These are phyloP conservation scores for Sporothrix pallida DNA, from an alignment of 2,329 filamentous ascomycete genomes.

Conservation along the genomic window DNA sequence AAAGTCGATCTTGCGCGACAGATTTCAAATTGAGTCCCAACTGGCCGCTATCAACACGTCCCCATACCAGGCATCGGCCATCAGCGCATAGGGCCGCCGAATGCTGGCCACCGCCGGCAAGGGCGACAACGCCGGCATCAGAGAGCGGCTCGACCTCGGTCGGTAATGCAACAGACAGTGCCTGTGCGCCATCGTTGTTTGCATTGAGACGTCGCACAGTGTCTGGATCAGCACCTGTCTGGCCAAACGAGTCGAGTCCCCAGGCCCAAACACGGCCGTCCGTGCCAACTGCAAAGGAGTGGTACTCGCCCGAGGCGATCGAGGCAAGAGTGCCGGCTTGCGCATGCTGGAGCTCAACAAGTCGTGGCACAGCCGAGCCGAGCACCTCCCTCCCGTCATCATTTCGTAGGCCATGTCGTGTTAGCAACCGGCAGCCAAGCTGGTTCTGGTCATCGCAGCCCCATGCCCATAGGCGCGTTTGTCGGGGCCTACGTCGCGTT, in stretches of 20 bases:
- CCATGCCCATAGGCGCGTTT: constrained; percentile 59
- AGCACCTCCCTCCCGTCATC: not conserved
- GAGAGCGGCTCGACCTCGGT: constrained; percentile 23
- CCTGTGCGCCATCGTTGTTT: too few species aligned
- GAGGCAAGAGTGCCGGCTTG: not conserved
- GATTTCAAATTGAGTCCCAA: constrained; percentile 50
- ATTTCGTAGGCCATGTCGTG: not conserved
- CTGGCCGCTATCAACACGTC: constrained; percentile 48
- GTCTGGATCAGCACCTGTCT: constrained; percentile 54
- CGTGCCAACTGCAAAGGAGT: constrained; percentile 66
- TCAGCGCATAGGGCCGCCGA: constrained; percentile 52
- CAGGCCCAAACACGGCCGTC: constrained; percentile 67
- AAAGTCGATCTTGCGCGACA: not conserved
- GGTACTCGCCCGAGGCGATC: constrained; percentile 64
- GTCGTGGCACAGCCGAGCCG: constrained; percentile 44
- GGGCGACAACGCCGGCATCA: not conserved
- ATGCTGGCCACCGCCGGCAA: constrained; percentile 68
- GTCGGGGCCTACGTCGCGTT: constrained; percentile 36
- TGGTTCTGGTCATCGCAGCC: constrained; percentile 45
- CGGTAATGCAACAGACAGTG: not conserved
- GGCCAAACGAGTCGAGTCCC: constrained; percentile 70
- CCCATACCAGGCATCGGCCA: constrained; percentile 49
- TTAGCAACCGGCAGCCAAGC: not conserved
- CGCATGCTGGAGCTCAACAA: constrained; percentile 38
- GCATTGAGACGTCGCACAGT: not conserved